Conservation (phyloP, 345 rosid species). For the Arabidopsis suecica region DNA sequence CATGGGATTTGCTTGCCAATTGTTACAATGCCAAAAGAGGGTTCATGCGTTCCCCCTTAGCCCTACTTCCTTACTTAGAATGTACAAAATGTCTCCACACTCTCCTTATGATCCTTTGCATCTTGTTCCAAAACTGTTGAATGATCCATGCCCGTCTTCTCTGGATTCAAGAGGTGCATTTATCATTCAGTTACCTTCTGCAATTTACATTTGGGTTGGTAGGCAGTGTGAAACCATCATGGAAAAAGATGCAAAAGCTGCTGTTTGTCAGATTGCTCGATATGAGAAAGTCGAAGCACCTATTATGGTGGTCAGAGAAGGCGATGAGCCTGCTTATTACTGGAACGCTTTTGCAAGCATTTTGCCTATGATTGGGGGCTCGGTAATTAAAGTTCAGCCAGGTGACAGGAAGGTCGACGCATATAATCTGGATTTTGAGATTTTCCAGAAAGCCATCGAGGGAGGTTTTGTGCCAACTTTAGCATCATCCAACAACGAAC, state of each 20-base stretch:
- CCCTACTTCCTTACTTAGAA: slow-evolving; percentile 91
- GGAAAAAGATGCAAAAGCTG: slow-evolving; percentile 98
- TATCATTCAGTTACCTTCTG: slow-evolving; percentile 82
- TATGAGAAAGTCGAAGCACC: slow-evolving; percentile 91
- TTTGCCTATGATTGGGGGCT: slow-evolving; percentile 66
- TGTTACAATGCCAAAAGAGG: slow-evolving; percentile 96
- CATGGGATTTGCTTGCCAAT: slow-evolving; percentile 99
- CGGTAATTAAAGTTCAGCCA: slow-evolving; percentile 51
- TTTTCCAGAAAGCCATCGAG: slow-evolving; percentile 77
- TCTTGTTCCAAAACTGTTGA: slow-evolving; percentile 93
- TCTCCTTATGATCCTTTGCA: slow-evolving; percentile 98
- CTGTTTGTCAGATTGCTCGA: slow-evolving; percentile 92
- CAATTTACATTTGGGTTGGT: slow-evolving; percentile 95
- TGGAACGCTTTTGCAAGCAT: slow-evolving; percentile 86
- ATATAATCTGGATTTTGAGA: slow-evolving; percentile 91
- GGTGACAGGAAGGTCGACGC: slow-evolving; percentile 74
- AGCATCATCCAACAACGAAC: slow-evolving; percentile 79
- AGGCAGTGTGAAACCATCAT: slow-evolving; percentile 76
- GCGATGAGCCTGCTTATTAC: slow-evolving; percentile 82
- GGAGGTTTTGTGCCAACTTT: slow-evolving; percentile 97
- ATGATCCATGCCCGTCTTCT: slow-evolving; percentile 77
- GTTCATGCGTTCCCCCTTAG: slow-evolving; percentile 97
- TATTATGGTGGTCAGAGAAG: slow-evolving; percentile 73
- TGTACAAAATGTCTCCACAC: slow-evolving; percentile 93
- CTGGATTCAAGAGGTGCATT: slow-evolving; percentile 99